These are phyloP conservation scores for Iris pallida DNA, from an alignment of 116 monocot genomes.

Conservation along the genomic window DNA sequence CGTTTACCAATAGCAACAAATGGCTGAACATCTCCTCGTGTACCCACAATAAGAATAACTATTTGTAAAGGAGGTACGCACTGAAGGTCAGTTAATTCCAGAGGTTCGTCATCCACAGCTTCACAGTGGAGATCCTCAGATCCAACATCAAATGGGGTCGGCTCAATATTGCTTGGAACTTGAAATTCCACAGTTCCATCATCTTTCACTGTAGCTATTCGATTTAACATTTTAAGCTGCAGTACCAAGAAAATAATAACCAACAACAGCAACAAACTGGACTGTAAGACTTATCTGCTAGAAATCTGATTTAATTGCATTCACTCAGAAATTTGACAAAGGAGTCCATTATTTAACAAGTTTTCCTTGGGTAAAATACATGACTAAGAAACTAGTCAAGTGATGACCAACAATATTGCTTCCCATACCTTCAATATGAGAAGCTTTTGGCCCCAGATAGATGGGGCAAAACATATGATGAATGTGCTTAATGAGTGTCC, in stretches of 20 bases:
- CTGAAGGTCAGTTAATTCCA: constrained; percentile 36
- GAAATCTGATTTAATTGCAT: neutral
- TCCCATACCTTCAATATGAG: too few species aligned
- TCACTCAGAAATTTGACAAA: neutral
- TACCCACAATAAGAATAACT: constrained; percentile 91
- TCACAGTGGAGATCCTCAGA: constrained; percentile 31
- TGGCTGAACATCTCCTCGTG: constrained; percentile 91
- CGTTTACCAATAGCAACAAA: constrained; percentile 92
- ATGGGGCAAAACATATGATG: too few species aligned
- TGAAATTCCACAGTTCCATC: constrained; percentile 43
- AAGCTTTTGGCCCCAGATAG: too few species aligned
- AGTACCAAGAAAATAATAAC: constrained; percentile 2
- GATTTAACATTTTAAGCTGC: constrained; percentile 76
- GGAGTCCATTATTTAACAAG: neutral
- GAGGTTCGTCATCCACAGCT: constrained; percentile 35
- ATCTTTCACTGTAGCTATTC: constrained; percentile 64
- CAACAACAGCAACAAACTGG: neutral
- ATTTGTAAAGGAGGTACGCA: constrained; percentile 67
- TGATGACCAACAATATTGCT: too few species aligned
- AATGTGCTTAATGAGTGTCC: too few species aligned
- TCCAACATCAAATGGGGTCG: constrained; percentile 9
- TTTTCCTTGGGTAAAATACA: too few species aligned
- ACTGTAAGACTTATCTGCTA: neutral
- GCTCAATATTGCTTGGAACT: constrained; percentile 33
- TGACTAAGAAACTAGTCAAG: too few species aligned